Percentiles rank a stretch among this genome's conserved stretches.
These are phyloP conservation scores for Oryza australiensis DNA, from an alignment of 176 grass and related monocot species.

Conservation along the genomic window DNA sequence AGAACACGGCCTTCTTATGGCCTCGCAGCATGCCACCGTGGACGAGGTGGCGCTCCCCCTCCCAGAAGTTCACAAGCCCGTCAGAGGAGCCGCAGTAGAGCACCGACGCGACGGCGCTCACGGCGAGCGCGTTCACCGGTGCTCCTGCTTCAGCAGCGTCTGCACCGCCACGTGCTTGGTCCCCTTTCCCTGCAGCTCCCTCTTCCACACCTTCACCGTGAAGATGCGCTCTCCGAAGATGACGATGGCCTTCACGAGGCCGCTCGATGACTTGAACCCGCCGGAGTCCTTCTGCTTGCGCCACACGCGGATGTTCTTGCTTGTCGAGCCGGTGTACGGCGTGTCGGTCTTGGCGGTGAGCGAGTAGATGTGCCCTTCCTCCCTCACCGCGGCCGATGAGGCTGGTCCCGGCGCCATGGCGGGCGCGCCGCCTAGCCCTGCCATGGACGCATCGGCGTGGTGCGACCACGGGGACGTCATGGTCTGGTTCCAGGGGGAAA, in stretches of 20 bases:
- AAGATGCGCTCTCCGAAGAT: constrained; percentile 88
- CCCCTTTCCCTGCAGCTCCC: constrained; percentile 70
- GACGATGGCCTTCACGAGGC: constrained; percentile 92
- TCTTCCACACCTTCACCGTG: constrained; percentile 90
- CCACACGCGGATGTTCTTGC: constrained; percentile 99
- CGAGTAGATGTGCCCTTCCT: constrained; percentile 94
- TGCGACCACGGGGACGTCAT: constrained; percentile 82
- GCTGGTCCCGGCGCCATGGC: constrained; percentile 31
- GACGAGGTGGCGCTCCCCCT: constrained; percentile 64
- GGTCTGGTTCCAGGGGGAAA: constrained; percentile 93
- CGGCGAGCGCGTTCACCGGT: constrained; percentile 78
- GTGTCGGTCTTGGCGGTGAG: constrained; percentile 68
- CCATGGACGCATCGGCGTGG: constrained; percentile 36
- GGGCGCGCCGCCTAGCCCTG: constrained; percentile 8
- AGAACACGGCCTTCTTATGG: constrained; percentile 93
- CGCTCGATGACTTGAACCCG: constrained; percentile 92
- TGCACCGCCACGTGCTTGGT: constrained; percentile 74
- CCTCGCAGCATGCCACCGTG: constrained; percentile 73
- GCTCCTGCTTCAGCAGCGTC: constrained; percentile 93
- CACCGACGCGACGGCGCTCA: constrained; percentile 68
- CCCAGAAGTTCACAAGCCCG: constrained; percentile 88
- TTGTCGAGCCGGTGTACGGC: constrained; percentile 94
- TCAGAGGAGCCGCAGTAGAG: constrained; percentile 95
- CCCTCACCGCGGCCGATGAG: constrained; percentile 65
- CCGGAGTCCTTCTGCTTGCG: constrained; percentile 92